These are phyloP conservation scores for Pyrenophora seminiperda DNA, from an alignment of 2,329 filamentous ascomycete genomes.

Conservation along the genomic window DNA sequence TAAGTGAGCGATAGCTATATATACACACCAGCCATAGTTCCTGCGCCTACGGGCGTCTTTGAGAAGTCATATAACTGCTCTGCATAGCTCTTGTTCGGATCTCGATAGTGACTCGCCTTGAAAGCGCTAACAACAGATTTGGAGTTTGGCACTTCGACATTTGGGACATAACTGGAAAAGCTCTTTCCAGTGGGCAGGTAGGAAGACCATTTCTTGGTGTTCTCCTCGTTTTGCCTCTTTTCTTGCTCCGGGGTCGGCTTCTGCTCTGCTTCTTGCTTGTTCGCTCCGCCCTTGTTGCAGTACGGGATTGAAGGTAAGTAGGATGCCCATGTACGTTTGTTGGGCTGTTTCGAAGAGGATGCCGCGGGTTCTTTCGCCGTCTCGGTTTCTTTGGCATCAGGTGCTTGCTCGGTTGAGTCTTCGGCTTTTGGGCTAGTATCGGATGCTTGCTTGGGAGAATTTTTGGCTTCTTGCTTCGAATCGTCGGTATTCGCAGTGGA, in stretches of 20 bases:
- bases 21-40: conserved; percentile 49
- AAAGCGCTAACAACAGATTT: conserved; percentile 54
- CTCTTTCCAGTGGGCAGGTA: conserved; percentile 56
- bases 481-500: background rate
- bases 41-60: conserved; percentile 57
- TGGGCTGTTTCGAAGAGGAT: conserved; percentile 19
- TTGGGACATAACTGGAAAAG: conserved; percentile 55
- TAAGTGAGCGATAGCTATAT: background rate
- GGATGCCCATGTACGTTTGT: conserved; percentile 46
- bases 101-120: conserved; percentile 51
- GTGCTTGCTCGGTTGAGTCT: conserved; percentile 40
- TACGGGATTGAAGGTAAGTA: conserved; percentile 49
- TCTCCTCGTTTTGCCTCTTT: conserved; percentile 42
- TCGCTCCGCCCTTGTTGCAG: conserved; percentile 32
- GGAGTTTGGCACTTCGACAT: conserved; percentile 42
- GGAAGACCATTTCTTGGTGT: conserved; percentile 52
- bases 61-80: conserved; percentile 58
- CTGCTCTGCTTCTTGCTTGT: conserved; percentile 22
- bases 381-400: conserved; percentile 25
- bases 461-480: conserved; percentile 10
- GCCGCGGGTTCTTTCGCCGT: conserved; percentile 20
- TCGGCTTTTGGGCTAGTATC: conserved; percentile 19
- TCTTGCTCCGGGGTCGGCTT: conserved; percentile 35
- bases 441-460: background rate
- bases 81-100: conserved; percentile 55